A percentile compares a stretch with the other conserved stretches of the same genome.
Evolutionary conservation across 2,329 filamentous ascomycete species (phyloP).

Genomic region (Stachybotrys chartarum): DNA sequence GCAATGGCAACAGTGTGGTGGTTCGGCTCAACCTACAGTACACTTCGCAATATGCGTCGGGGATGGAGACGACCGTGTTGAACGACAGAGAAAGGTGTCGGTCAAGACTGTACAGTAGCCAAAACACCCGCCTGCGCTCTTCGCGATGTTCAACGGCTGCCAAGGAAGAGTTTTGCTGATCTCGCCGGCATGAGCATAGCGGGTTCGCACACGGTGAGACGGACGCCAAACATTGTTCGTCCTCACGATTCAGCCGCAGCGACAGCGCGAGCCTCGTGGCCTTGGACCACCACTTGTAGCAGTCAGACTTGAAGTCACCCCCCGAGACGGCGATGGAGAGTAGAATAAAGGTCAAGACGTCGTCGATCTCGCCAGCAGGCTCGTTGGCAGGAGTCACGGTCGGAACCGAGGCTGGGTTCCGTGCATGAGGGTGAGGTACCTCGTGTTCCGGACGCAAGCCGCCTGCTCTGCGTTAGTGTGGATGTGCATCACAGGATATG

Average conservation of each 20-base stretch:
- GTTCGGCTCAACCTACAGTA: conserved; percentile 17
- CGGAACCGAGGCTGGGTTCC: conserved; percentile 14
- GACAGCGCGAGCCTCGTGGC: conserved; percentile 29
- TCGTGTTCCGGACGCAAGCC: conserved; percentile 25
- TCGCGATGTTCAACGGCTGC: conserved; percentile 33
- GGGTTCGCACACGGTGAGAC: conserved; percentile 22
- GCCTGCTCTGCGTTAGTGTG: conserved; percentile 9
- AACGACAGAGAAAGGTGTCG: conserved; percentile 40
- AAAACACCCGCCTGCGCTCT: conserved; percentile 38
- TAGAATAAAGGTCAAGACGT: conserved; percentile 37
- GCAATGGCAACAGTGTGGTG: not conserved
- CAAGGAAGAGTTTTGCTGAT: conserved; percentile 15
- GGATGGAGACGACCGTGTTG: conserved; percentile 34
- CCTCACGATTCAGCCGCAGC: conserved; percentile 29
- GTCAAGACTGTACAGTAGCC: conserved; percentile 39
- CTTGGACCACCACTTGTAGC: conserved; percentile 39
- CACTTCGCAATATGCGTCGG: conserved; percentile 37
- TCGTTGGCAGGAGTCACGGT: conserved; percentile 24
- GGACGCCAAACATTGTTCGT: conserved; percentile 21
- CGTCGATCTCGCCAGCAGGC: conserved; percentile 27
- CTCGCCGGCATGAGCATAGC: conserved; percentile 20
- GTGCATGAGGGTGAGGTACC: conserved; percentile 14
- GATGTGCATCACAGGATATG: not conserved
- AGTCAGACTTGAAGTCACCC: conserved; percentile 40
- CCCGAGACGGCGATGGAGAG: conserved; percentile 38